These are phyloP conservation scores for Takakia lepidozioides DNA, from an alignment of 225 moss, liverwort and hornwort genomes.

Conservation along the genomic window DNA sequence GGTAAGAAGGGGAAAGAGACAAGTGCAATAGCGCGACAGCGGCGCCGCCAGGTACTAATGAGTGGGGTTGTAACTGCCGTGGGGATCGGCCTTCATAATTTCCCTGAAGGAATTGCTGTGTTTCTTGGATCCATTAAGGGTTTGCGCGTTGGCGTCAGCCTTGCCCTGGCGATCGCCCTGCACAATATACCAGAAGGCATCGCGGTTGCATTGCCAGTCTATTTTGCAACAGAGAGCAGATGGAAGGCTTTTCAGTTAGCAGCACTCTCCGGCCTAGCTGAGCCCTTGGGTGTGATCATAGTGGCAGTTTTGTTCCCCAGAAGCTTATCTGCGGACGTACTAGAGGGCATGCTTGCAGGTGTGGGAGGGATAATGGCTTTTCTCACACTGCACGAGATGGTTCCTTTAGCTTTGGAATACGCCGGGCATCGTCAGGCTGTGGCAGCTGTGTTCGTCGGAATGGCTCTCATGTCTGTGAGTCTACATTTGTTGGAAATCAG, in stretches of 20 bases:
- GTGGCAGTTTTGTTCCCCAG: slow-evolving; percentile 81
- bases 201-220: slow-evolving; percentile 90
- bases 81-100: slow-evolving; percentile 91
- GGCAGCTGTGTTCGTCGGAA: slow-evolving; percentile 80
- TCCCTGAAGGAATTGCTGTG: slow-evolving; percentile 98
- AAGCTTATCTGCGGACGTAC: slow-evolving; percentile 70
- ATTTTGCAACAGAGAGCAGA: slow-evolving; percentile 93
- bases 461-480: slow-evolving; percentile 96
- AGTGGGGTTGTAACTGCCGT: slow-evolving; percentile 43
- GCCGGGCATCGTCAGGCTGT: slow-evolving; percentile 76
- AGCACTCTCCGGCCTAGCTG: slow-evolving; percentile 80
- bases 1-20: slow-evolving; percentile 26
- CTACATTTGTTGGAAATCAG: slow-evolving; percentile 50
- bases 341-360: slow-evolving; percentile 80
- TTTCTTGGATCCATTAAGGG: slow-evolving; percentile 98
- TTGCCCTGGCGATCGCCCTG: slow-evolving; percentile 87
- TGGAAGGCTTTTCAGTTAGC: slow-evolving; percentile 93
- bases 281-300: slow-evolving; percentile 82
- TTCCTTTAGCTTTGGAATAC: slow-evolving; percentile 90
- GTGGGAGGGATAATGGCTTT: slow-evolving; percentile 99
- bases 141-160: slow-evolving; percentile 79
- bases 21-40: slow-evolving; percentile 22
- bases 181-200: slow-evolving; percentile 98
- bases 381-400: slow-evolving; percentile 92
- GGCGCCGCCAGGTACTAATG: slow-evolving; percentile 48